Percentiles rank a stretch among this genome's conserved stretches.
Conservation (phyloP, 2,329 filamentous ascomycete species). For the Dactylonectria macrodidyma region DNA sequence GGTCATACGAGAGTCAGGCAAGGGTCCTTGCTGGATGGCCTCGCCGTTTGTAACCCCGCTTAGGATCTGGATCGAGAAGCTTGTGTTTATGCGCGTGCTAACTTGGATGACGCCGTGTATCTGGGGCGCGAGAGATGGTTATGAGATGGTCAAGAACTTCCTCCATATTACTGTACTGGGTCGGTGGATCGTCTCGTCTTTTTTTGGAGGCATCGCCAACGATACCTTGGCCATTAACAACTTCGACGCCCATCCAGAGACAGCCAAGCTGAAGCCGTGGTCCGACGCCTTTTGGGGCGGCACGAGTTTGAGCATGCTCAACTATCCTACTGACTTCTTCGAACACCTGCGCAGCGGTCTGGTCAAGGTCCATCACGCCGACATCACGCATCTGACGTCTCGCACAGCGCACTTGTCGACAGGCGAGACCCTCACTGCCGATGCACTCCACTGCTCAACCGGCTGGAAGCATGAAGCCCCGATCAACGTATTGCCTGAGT, state of each 20-base stretch:
- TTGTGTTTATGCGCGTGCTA: conserved; percentile 8
- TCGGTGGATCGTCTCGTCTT: conserved; percentile 62
- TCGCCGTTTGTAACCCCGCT: conserved; percentile 7
- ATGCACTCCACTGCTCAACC: conserved; percentile 63
- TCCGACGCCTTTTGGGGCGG: conserved; percentile 64
- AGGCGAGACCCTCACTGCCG: background rate
- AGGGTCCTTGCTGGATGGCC: conserved; percentile 22
- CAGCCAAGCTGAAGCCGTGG: conserved; percentile 69
- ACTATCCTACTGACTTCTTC: conserved; percentile 70
- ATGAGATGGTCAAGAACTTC: conserved; percentile 66
- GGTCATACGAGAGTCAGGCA: conserved; percentile 33
- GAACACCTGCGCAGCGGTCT: conserved; percentile 69
- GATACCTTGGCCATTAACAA: conserved; percentile 69
- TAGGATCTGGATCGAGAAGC: conserved; percentile 2
- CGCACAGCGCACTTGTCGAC: conserved; percentile 54
- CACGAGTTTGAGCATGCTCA: conserved; percentile 67
- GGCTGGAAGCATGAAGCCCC: conserved; percentile 70
- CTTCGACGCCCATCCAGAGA: conserved; percentile 68
- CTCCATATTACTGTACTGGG: conserved; percentile 72
- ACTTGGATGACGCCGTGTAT: conserved; percentile 82
- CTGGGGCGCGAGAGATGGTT: conserved; percentile 77
- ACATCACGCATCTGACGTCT: conserved; percentile 57
- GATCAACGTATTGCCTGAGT: conserved; percentile 64
- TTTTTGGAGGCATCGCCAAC: conserved; percentile 68
- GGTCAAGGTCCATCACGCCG: conserved; percentile 66